Evolutionary conservation across 208 protist genomes (phyloP).

Genomic region (Trypanosoma vivax): DNA sequence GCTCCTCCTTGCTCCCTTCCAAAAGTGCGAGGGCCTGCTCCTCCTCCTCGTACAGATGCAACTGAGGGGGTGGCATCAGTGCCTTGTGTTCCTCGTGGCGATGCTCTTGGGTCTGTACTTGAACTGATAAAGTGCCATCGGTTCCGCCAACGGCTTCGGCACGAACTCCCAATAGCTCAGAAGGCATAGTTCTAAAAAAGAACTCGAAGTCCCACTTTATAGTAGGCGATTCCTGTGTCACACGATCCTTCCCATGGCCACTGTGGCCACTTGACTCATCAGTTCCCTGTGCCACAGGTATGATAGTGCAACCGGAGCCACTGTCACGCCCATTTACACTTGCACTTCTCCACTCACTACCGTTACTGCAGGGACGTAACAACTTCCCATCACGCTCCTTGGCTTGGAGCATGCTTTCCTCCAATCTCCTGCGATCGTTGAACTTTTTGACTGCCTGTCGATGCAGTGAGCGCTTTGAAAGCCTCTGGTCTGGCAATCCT

Average conservation of each 20-base stretch:
- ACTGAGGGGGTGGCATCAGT: background rate
- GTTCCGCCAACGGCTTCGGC: too few species aligned
- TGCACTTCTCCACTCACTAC: background rate
- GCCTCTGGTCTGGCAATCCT: background rate
- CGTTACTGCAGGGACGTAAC: constrained; percentile 17
- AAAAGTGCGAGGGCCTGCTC: constrained; percentile 18
- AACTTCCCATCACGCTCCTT: constrained; percentile 48
- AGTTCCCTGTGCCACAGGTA: background rate
- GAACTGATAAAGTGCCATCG: background rate
- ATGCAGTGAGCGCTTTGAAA: constrained; percentile 44
- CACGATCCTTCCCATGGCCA: background rate
- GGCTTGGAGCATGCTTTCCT: constrained; percentile 27
- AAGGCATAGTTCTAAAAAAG: constrained; percentile 34
- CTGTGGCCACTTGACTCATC: background rate
- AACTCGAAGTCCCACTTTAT: constrained; percentile 52
- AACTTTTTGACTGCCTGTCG: constrained; percentile 72
- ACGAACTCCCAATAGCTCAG: constrained; percentile 12
- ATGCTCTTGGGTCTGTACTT: background rate
- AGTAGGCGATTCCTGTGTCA: background rate
- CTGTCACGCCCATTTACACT: background rate
- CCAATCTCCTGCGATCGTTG: constrained; percentile 40
- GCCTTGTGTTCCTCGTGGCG: background rate
- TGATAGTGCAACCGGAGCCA: background rate
- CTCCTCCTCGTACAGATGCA: constrained; percentile 26
- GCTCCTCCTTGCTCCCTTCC: background rate